Base-by-base conservation (phyloP, 2,329 filamentous ascomycete genomes). In the Didymella glomerata region DNA sequence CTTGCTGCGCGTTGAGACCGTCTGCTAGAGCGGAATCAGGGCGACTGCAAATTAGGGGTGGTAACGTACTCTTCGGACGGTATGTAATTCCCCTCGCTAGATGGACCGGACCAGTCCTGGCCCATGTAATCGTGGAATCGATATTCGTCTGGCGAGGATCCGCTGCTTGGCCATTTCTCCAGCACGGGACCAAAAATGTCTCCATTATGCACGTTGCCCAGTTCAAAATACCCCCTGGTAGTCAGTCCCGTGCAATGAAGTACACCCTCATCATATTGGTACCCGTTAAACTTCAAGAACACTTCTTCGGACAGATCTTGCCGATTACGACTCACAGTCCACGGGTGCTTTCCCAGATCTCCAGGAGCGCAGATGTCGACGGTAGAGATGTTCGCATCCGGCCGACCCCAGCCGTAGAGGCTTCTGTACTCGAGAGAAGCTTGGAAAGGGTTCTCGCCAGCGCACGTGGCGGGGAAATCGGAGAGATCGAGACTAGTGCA, bases 141-240 rank as follows among this genome's bases (percentile, higher is more conserved):
- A 24, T 38, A 38, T 2, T 38, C 34, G 16, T 20, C 32, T 13
- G 13, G 32, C 2, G 34, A 27, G 2, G 27, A 9, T 4, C 28
- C 28, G 16, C 10, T 3, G n/a, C 24, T 28, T 9, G 53, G 40
- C 65, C 65, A 65, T 13, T 52, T 41, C 4, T 63, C 38, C 32
- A 65, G 38, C 11, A 67, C 36, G 1, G 50, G 50, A 9, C 62
- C 54, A 25, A 54, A 50, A 11, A 20, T 28, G 3, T 32, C 27
- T 16, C 49, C 52, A 34, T 52, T 64, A 2, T 54, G 40, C 11
- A 27, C 30, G 22, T 66, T 66, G 3, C 63, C 61, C 3, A 67
- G 44, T 25, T 65, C 65, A n/a, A 67, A 67, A 24, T 64, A 67
- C 2, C 63, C 63, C n/a, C 65, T 56, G 3, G 61, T 60, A 1